Percentiles rank a stretch among this genome's conserved stretches.
These are phyloP conservation scores for Suhomyces coccinellae DNA, from an alignment of 1,139 yeast species.

Conservation along the genomic window DNA sequence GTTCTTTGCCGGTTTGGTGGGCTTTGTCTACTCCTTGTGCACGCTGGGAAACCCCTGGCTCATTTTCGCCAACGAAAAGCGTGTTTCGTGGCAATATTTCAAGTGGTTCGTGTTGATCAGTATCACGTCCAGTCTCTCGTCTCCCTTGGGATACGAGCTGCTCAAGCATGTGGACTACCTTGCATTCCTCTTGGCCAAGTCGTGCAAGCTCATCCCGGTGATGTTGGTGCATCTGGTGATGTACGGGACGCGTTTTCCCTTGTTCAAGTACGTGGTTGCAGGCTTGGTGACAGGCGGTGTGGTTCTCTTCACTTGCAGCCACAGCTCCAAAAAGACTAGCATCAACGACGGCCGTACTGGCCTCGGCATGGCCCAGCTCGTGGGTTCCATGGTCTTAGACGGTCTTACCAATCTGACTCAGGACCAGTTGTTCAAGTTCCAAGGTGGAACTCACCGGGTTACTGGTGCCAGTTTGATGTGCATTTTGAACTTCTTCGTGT, in stretches of 20 bases:
- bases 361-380: constrained; percentile 61
- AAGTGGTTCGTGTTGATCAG: constrained; percentile 63
- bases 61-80: constrained; percentile 27
- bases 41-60: constrained; percentile 30
- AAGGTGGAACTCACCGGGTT: constrained; percentile 14
- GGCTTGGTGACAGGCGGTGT: constrained; percentile 78
- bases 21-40: constrained; percentile 55
- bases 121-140: constrained; percentile 73
- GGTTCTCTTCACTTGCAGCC: constrained; percentile 64
- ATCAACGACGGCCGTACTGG: constrained; percentile 43
- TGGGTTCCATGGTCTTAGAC: constrained; percentile 71
- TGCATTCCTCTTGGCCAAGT: constrained; percentile 82
- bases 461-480: constrained; percentile 91
- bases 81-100: constrained; percentile 23
- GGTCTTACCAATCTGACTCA: constrained; percentile 94
- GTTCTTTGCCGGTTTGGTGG: constrained; percentile 66
- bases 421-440: constrained; percentile 67
- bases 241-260: constrained; percentile 72
- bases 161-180: constrained; percentile 82
- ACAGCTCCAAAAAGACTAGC: constrained; percentile 25
- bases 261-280: constrained; percentile 78
- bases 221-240: constrained; percentile 77
- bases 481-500: constrained; percentile 64
- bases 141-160: constrained; percentile 78
- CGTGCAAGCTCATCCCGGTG: constrained; percentile 92